These are phyloP conservation scores for Allium fistulosum DNA, from an alignment of 106 monocot species.

Conservation along the genomic window DNA sequence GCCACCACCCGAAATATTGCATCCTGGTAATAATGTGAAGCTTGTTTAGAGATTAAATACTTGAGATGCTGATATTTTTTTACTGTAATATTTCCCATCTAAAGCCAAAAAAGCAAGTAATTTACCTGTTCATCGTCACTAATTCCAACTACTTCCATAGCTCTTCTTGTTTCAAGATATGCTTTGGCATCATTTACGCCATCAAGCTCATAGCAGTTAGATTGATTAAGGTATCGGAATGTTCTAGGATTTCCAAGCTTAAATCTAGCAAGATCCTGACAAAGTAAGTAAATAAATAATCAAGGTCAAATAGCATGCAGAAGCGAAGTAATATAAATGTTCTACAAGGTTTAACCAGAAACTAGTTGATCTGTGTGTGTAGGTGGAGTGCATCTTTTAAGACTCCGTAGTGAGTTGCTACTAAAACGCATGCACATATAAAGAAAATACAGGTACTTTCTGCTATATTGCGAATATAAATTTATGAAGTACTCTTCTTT, in stretches of 20 bases:
- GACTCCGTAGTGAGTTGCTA: too few species aligned
- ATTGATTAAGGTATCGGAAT: constrained; percentile 47
- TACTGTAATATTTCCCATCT: not conserved
- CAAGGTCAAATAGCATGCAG: too few species aligned
- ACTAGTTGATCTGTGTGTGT: too few species aligned
- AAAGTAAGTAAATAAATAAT: not conserved
- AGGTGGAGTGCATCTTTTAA: too few species aligned
- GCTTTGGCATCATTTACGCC: constrained; percentile 33
- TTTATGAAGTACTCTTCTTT: too few species aligned
- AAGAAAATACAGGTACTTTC: too few species aligned
- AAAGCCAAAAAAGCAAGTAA: constrained; percentile 1
- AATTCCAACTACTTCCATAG: constrained; percentile 56
- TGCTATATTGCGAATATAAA: too few species aligned
- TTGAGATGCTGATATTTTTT: not conserved
- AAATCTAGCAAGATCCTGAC: constrained; percentile 38
- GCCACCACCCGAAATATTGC: constrained; percentile 47
- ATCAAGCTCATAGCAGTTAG: constrained; percentile 40
- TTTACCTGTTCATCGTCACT: constrained; percentile 32
- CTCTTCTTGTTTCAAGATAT: constrained; percentile 43
- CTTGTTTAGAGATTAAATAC: not conserved
- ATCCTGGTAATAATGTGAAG: constrained; percentile 15
- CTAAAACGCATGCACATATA: too few species aligned
- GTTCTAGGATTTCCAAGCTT: constrained; percentile 42
- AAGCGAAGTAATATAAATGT: too few species aligned
- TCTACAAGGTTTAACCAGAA: too few species aligned